These are phyloP conservation scores for Syzygium oleosum DNA, from an alignment of 345 rosid species.

Conservation along the genomic window DNA sequence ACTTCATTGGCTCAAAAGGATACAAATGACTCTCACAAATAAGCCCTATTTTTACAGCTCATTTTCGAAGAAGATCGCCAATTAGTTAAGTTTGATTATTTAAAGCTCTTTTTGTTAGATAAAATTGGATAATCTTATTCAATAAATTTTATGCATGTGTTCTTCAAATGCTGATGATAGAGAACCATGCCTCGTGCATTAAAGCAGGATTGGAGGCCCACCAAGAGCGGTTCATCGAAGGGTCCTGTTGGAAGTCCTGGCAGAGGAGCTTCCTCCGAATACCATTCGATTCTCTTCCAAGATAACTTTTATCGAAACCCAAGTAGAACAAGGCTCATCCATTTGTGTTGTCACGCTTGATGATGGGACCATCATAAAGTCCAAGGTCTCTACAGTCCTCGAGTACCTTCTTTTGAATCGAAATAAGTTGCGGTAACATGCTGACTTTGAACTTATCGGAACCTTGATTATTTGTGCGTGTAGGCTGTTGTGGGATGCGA, in stretches of 20 bases:
- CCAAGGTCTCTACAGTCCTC: constrained; percentile 12
- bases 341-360: constrained; percentile 7
- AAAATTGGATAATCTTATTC: neutral
- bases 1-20: neutral
- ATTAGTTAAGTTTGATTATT: neutral
- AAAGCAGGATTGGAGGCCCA: neutral
- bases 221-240: neutral
- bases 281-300: constrained; percentile 25
- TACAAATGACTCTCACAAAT: neutral
- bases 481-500: constrained; percentile 36
- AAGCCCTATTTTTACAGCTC: neutral
- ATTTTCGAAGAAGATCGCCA: neutral
- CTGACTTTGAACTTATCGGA: neutral
- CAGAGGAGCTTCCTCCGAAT: constrained; percentile 18
- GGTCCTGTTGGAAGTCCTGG: constrained; percentile 13
- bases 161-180: neutral
- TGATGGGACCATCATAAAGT: constrained; percentile 22
- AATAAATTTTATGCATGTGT: neutral
- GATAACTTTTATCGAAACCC: constrained; percentile 9
- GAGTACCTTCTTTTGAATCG: neutral
- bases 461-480: neutral
- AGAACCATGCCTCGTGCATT: neutral
- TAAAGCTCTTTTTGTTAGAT: neutral
- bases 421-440: neutral
- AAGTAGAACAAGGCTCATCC: neutral